Percentiles rank a stretch among this genome's conserved stretches.
These are phyloP conservation scores for Venturia oleaginea DNA, from an alignment of 2,329 filamentous ascomycete genomes.

Conservation along the genomic window DNA sequence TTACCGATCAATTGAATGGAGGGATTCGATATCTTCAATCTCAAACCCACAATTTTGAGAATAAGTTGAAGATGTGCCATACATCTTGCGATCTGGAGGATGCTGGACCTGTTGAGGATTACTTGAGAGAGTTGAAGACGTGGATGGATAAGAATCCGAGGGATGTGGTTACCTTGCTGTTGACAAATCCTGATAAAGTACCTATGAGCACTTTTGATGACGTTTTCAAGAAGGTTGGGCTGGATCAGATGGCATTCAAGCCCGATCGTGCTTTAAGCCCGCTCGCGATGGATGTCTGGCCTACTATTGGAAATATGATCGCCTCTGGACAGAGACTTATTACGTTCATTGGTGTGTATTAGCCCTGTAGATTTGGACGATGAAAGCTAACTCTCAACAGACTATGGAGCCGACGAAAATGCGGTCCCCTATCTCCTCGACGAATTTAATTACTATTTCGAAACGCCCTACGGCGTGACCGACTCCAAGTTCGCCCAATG, in stretches of 20 bases:
- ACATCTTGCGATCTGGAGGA: slow-evolving; percentile 60
- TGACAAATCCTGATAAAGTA: slow-evolving; percentile 60
- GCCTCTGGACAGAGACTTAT: slow-evolving; percentile 54
- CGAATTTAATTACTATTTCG: slow-evolving; percentile 61
- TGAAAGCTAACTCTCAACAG: slow-evolving; percentile 16
- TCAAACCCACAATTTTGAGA: slow-evolving; percentile 57
- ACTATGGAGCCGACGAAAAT: slow-evolving; percentile 21
- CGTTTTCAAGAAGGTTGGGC: slow-evolving; percentile 25
- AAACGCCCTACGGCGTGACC: slow-evolving; percentile 60
- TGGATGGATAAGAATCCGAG: slow-evolving; percentile 64
- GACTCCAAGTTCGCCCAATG: slow-evolving; percentile 47
- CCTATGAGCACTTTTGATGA: slow-evolving; percentile 45
- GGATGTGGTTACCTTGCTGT: slow-evolving; percentile 65
- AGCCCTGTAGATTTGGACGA: background rate
- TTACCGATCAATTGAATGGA: slow-evolving; percentile 58
- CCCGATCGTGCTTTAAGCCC: slow-evolving; percentile 19
- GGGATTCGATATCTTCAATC: slow-evolving; percentile 65
- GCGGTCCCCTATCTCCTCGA: slow-evolving; percentile 50
- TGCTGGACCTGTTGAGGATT: slow-evolving; percentile 54
- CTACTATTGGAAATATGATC: slow-evolving; percentile 62
- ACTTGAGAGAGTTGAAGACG: slow-evolving; percentile 53
- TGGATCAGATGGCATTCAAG: slow-evolving; percentile 51
- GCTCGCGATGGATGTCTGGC: slow-evolving; percentile 51
- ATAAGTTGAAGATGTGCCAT: slow-evolving; percentile 55
- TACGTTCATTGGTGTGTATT: slow-evolving; percentile 52